phyloP scores from a whole-genome alignment of 2,329 filamentous ascomycete genomes.

The Fonsecaea multimorphosa region DNA sequence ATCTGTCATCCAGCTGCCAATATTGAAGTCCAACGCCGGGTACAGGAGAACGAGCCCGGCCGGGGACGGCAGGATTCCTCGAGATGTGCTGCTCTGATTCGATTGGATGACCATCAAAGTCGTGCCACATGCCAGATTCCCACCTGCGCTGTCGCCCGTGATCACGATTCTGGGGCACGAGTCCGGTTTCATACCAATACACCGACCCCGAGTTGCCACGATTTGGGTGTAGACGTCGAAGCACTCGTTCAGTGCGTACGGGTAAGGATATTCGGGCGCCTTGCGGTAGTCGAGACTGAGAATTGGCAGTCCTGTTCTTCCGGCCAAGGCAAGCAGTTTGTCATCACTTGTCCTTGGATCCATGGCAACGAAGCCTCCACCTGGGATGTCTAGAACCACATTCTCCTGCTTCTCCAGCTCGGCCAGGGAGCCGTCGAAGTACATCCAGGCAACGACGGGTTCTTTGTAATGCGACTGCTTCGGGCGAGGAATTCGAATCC shows the following conservation, averaged over 20 bases:
- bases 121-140: constrained; percentile 78
- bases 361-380: constrained; percentile 97
- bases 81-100: constrained; percentile 50
- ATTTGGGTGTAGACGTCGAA: constrained; percentile 83
- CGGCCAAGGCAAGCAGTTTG: constrained; percentile 90
- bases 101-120: constrained; percentile 89
- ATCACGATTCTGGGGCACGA: constrained; percentile 71
- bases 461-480: constrained; percentile 80
- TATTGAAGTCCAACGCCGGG: constrained; percentile 93
- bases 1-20: constrained; percentile 98
- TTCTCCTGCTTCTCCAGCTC: constrained; percentile 77
- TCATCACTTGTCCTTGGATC: constrained; percentile 93
- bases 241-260: constrained; percentile 84
- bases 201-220: constrained; percentile 72
- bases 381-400: constrained; percentile 86
- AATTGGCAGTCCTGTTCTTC: constrained; percentile 84
- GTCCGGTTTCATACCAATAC: constrained; percentile 74
- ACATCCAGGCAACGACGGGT: constrained; percentile 85
- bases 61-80: constrained; percentile 71
- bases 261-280: constrained; percentile 83
- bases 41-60: constrained; percentile 86
- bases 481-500: constrained; percentile 83
- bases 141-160: constrained; percentile 81
- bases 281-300: constrained; percentile 91
- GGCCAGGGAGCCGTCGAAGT: constrained; percentile 85